These are phyloP conservation scores for Niebla homalea DNA, from an alignment of 495 filamentous ascomycete species.

Conservation along the genomic window DNA sequence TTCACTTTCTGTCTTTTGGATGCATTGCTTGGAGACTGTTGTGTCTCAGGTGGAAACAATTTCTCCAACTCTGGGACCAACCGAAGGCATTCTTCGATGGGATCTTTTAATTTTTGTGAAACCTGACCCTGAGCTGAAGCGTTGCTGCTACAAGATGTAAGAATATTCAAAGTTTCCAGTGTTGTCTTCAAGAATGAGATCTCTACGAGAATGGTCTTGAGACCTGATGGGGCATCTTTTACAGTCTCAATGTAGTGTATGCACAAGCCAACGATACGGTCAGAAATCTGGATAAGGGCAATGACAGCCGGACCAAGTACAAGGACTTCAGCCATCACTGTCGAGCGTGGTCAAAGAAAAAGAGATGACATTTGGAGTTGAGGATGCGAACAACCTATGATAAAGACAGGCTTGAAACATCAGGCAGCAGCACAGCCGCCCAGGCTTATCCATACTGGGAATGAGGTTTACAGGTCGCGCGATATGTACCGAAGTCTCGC, in stretches of 20 bases:
- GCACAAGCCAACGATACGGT: slow-evolving; percentile 16
- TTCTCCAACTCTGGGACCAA: slow-evolving; percentile 3
- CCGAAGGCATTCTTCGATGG: slow-evolving; percentile 1
- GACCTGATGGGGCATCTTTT: slow-evolving; percentile 13
- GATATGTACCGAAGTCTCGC: too few relatives aligned
- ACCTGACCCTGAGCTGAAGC: not conserved
- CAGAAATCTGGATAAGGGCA: slow-evolving; percentile 18
- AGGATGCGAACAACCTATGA: too few relatives aligned
- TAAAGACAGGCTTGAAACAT: too few relatives aligned
- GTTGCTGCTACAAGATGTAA: not conserved
- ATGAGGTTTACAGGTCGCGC: too few relatives aligned
- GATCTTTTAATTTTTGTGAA: not conserved
- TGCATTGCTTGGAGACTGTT: not conserved
- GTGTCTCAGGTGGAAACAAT: not conserved
- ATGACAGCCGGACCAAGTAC: slow-evolving; percentile 4
- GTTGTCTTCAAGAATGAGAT: slow-evolving; percentile 13
- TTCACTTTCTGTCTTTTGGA: slow-evolving; percentile 5
- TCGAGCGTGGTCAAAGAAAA: not conserved
- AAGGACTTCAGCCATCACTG: slow-evolving; percentile 1
- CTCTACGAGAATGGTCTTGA: slow-evolving; percentile 17
- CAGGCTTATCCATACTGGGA: too few relatives aligned
- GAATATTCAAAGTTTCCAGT: slow-evolving; percentile 14
- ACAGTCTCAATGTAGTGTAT: slow-evolving; percentile 16
- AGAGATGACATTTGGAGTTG: not conserved
- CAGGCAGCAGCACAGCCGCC: not conserved